Evolutionary conservation across 768 basidiomycete genomes (phyloP), one percentile per base, ranked within the genome.

Genomic region (Mycena latifolia): DNA sequence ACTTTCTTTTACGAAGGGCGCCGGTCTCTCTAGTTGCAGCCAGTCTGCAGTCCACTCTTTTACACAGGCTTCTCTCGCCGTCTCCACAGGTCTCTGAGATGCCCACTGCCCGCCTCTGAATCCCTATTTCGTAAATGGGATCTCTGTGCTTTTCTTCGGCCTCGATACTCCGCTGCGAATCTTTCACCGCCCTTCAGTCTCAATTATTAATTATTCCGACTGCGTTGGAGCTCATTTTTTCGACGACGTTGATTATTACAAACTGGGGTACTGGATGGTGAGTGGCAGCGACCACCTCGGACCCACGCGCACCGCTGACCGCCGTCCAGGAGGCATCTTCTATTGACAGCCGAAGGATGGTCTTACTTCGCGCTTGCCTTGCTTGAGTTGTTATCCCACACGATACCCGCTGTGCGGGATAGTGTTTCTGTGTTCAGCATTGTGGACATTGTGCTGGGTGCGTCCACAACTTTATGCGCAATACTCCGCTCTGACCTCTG

Each of bases 61-160:
- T 80, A 65, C 65, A 70, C 61, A 59, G 63, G 61, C 69, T 46
- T 55, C 72, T 66, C 71, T 56, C 33, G 61, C 60, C 18, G 41
- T 20, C 51, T 69, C 69, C 74, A 74, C 68, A 69, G 69, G 69
- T 27, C 77, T 77, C 77, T 77, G 79, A 78, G 66, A 81, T 82
- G 81, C 79, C 62, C 73, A 55, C 52, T 71, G 72, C 69, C 75
- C 55, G 54, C 55, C 62, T 45, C 61, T 72, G 27, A 50, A 55
- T 53, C 55, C 45, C 54, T 52, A 60, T 63, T 54, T 60, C 65
- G 55, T 80, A 78, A 77, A 85, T 84, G 84, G 81, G 77, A 79
- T 82, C 84, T 63, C 78, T 88, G 72, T 94, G 92, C 77, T 80
- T 94, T 66, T 93, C 93, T 31, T 79, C 86, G 39, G 86, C 89